Base-by-base conservation (phyloP, 2,329 filamentous ascomycete species). In the Thelonectria olida region DNA sequence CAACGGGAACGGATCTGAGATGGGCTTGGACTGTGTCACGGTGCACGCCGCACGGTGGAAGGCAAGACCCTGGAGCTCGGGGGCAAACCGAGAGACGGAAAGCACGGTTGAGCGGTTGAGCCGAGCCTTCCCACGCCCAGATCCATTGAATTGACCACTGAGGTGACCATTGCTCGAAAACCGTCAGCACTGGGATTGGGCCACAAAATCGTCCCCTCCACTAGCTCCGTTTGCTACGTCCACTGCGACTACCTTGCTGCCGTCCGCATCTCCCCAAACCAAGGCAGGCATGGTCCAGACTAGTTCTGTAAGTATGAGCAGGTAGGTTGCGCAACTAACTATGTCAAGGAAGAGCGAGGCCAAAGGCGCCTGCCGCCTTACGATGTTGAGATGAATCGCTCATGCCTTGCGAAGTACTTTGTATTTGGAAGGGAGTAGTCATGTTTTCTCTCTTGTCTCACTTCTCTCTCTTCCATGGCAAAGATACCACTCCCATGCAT, bases 161-260 rank as follows among this genome's bases (percentile, higher is more conserved):
- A n/a, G n/a, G 12, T 34, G 31, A 10, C 31, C 31, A 48, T 44
- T 48, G 19, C 34, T 48, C 48, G 44, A 39, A 54, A 55, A 47
- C 53, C 53, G 47, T 55, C 53, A 25, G 19, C 31, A 41, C 31
- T 20, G 45, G 38, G 38, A 20, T 25, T 44, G 28, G 36, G n/a
- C 47, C 48, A 55, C 58, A 55, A 47, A 45, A 61, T n/a, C 47
- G 15, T 55, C 51, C 45, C 58, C 52, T 61, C 58, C 52, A 52
- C 52, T 27, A 52, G 27, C 27, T 41, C 54, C 22, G 34, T 41
- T 50, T 36, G 38, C 54, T 49, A 41, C 45, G 39, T 56, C 36
- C 44, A 50, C 45, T 28, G 28, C 54, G 36, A 56, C 41, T 23
- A 44, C 20, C n/a, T n/a, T n/a, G 19, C 39, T 54, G 42, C 39